phyloP scores from a whole-genome alignment of 257 asterid genomes.

The Ilex asprella region DNA sequence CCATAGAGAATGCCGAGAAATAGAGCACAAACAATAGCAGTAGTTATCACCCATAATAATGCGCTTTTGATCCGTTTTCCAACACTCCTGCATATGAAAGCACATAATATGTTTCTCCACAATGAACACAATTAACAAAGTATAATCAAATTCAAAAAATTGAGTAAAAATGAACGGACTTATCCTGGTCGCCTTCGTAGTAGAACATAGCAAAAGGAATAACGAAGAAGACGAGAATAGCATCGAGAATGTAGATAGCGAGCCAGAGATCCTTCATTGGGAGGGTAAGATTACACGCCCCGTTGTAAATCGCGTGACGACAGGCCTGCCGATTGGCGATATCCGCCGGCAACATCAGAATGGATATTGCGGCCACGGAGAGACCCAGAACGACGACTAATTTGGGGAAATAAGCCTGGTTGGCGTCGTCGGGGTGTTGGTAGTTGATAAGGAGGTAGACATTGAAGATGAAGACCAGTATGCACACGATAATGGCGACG shows the following conservation, averaged over 20 bases:
- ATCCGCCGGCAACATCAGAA: conserved; percentile 94
- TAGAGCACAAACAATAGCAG: conserved; percentile 83
- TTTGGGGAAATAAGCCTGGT: conserved; percentile 97
- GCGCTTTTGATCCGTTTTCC: conserved; percentile 91
- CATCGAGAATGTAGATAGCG: conserved; percentile 74
- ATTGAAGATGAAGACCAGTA: conserved; percentile 75
- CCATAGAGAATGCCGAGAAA: conserved; percentile 87
- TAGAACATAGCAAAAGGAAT: conserved; percentile 97
- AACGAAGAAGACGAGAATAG: conserved; percentile 78
- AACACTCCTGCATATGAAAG: conserved; percentile 50
- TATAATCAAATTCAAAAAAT: not conserved
- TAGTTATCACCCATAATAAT: conserved; percentile 67
- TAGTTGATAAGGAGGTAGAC: conserved; percentile 81
- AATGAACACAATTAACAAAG: conserved; percentile 3
- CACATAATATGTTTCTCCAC: no score
- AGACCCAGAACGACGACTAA: conserved; percentile 94
- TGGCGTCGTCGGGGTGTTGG: conserved; percentile 95
- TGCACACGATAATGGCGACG: conserved; percentile 81
- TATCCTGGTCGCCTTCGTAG: conserved; percentile 98
- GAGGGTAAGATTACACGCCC: conserved; percentile 88
- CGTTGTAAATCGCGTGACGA: conserved; percentile 85
- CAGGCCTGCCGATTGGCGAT: conserved; percentile 98
- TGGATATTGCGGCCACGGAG: conserved; percentile 90
- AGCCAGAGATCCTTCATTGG: conserved; percentile 99
- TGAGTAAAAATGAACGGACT: conserved; percentile 30